Base-by-base conservation (phyloP, 352 stramenopile species). In the Phytophthora citrophthora region DNA sequence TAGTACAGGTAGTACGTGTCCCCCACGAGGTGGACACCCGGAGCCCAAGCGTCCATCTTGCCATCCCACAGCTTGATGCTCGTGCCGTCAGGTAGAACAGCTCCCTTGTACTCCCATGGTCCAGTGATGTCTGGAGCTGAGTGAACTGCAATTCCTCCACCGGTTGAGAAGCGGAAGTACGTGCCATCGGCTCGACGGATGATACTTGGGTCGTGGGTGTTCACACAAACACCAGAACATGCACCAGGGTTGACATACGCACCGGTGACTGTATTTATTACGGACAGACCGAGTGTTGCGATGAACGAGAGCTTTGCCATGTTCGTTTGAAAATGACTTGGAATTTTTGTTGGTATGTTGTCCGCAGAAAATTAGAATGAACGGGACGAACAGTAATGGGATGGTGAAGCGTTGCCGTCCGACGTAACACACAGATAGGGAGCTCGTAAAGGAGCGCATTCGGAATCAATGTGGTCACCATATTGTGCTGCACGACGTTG, bases 1-100 rank as follows among this genome's bases (percentile, higher is more conserved):
- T 73, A 73, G 52, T 69, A 73, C 27, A 73, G 16, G 29, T 73
- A 73, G 64, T 69, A 69, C 40, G 47, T 69, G 31, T 73, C 32
- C 8, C 40, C 64, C 5, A 73, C 64, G 20, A 61, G 40, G 34
- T 73, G 64, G 3, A 73, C 59, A 23, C 58, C 41, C 0, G 64
- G 64, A 15, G 64, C 64, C 64, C 59, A 69, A 0, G 23, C 59
- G 24, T 69, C 59, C 59, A 69, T 65, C 1, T 64, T 36, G 34
- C 59, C 52, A 18, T 69, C 40, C 59, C 64, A 72, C 5, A 73
- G 64, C n/a, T 73, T 65, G 24, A 73, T 61, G 7, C 51, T 73
- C 20, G 64, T 65, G n/a, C 64, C 64, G 10, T 73, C 47, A 5
- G 64, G 59, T 27, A 73, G 16, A n/a, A 65, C 64, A 12, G 59